phyloP scores from a whole-genome alignment of 2,329 filamentous ascomycete genomes.

The Penicillium concentricum region DNA sequence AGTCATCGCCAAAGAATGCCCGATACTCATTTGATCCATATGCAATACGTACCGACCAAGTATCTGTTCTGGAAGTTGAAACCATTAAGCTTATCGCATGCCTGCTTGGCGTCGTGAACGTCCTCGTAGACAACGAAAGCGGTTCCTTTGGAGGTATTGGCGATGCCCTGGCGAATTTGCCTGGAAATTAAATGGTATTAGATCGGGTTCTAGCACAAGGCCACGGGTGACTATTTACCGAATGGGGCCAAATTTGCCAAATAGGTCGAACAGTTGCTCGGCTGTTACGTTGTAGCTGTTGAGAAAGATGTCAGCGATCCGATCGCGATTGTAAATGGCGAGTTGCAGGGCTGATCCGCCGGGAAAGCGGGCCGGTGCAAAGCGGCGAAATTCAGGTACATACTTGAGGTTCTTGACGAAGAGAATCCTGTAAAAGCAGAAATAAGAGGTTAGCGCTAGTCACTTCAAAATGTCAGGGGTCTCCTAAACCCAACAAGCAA shows the following conservation, averaged over 20 bases:
- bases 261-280: slow-evolving; percentile 97
- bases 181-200: slow-evolving; percentile 49
- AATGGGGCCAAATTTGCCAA: slow-evolving; percentile 94
- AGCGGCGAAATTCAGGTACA: slow-evolving; percentile 30
- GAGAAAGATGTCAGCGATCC: slow-evolving; percentile 11
- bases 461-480: neutral
- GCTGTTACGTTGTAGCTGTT: slow-evolving; percentile 95
- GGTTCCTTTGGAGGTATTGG: slow-evolving; percentile 95
- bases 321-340: neutral
- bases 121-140: slow-evolving; percentile 99
- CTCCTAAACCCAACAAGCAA: neutral
- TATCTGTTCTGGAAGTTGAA: slow-evolving; percentile 99
- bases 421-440: slow-evolving; percentile 70
- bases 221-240: slow-evolving; percentile 58
- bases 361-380: slow-evolving; percentile 1
- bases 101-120: slow-evolving; percentile 97
- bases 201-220: slow-evolving; percentile 7
- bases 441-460: slow-evolving; percentile 6
- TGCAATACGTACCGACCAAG: slow-evolving; percentile 75
- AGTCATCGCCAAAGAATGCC: neutral
- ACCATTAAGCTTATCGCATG: slow-evolving; percentile 98
- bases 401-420: slow-evolving; percentile 99
- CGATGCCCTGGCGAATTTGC: slow-evolving; percentile 97
- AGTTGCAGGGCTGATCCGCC: neutral
- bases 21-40: neutral